A percentile compares a stretch with the other conserved stretches of the same genome.
Conservation (phyloP, 164 flowering plant genomes). For the Buxus sempervirens region DNA sequence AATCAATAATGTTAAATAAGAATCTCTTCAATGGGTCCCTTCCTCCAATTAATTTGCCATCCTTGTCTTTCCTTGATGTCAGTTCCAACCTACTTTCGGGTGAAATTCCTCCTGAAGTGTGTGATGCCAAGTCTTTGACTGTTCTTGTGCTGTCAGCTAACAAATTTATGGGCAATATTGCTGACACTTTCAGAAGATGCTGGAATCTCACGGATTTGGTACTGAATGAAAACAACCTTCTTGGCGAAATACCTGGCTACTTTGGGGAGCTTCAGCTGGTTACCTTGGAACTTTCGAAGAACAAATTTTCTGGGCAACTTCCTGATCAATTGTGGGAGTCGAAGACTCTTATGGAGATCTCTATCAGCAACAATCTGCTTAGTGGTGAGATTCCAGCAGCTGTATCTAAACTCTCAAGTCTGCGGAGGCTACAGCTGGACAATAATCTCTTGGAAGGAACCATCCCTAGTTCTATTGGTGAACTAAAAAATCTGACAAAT, state of each 20-base stretch:
- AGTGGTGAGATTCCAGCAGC: conserved; percentile 37
- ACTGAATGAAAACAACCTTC: conserved; percentile 41
- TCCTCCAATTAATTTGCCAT: conserved; percentile 37
- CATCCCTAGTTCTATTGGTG: conserved; percentile 49
- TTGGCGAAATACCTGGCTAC: conserved; percentile 52
- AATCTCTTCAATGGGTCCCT: conserved; percentile 46
- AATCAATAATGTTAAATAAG: conserved; percentile 33
- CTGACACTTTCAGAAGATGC: conserved; percentile 39
- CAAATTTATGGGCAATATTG: conserved; percentile 40
- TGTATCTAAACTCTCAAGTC: conserved; percentile 21
- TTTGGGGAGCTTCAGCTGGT: conserved; percentile 47
- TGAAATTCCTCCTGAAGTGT: conserved; percentile 41
- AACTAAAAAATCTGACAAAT: conserved; percentile 52
- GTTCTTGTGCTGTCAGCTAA: conserved; percentile 39
- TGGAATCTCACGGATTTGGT: conserved; percentile 39
- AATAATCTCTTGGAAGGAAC: conserved; percentile 47
- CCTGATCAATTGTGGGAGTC: conserved; percentile 58
- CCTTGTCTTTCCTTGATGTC: conserved; percentile 33
- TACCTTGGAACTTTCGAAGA: conserved; percentile 47
- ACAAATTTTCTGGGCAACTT: conserved; percentile 45
- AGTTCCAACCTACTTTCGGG: conserved; percentile 52
- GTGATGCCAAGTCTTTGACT: conserved; percentile 33
- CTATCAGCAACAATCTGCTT: conserved; percentile 42
- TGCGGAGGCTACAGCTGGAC: conserved; percentile 46
- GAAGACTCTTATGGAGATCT: conserved; percentile 49